Evolutionary conservation across 345 rosid genomes (phyloP).

Genomic region (Firmiana major): DNA sequence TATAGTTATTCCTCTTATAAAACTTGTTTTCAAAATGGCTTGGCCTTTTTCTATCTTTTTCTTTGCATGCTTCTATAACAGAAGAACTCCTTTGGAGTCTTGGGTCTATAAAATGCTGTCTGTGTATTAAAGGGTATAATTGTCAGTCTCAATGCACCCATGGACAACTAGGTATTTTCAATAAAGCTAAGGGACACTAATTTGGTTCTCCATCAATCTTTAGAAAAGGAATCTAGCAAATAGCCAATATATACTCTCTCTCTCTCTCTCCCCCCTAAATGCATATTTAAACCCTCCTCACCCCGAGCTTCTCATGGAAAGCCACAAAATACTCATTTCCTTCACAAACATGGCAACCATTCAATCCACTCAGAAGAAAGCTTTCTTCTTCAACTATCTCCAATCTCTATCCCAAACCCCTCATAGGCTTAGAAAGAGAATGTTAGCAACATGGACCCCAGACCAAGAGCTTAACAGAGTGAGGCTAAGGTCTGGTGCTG

Average conservation of each 20-base stretch:
- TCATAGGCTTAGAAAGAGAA: slow-evolving; percentile 71
- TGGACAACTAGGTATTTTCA: slow-evolving; percentile 27
- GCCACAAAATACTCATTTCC: slow-evolving; percentile 14
- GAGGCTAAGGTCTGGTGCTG: slow-evolving; percentile 88
- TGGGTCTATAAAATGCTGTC: slow-evolving; percentile 32
- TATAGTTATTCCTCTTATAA: slow-evolving; percentile 27
- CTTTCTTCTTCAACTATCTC: slow-evolving; percentile 42
- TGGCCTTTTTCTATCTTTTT: slow-evolving; percentile 21
- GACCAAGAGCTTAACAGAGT: slow-evolving; percentile 82
- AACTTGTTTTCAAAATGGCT: slow-evolving; percentile 29
- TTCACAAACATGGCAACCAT: slow-evolving; percentile 27
- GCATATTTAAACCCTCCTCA: slow-evolving; percentile 37
- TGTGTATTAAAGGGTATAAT: slow-evolving; percentile 7
- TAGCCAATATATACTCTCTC: slow-evolving; percentile 5
- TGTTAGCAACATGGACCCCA: slow-evolving; percentile 94
- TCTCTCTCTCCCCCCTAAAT: slow-evolving; percentile 10
- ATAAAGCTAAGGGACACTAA: slow-evolving; percentile 24
- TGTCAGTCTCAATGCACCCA: slow-evolving; percentile 9
- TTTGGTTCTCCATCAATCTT: slow-evolving; percentile 29
- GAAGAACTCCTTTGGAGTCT: slow-evolving; percentile 29
- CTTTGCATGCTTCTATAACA: slow-evolving; percentile 41
- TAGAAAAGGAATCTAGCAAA: slow-evolving; percentile 28
- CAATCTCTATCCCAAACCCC: slow-evolving; percentile 78
- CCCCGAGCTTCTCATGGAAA: slow-evolving; percentile 32
- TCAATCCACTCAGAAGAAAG: slow-evolving; percentile 23